Evolutionary conservation across 2,329 filamentous ascomycete genomes (phyloP).

Genomic region (Raffaelea ambrosiae): DNA sequence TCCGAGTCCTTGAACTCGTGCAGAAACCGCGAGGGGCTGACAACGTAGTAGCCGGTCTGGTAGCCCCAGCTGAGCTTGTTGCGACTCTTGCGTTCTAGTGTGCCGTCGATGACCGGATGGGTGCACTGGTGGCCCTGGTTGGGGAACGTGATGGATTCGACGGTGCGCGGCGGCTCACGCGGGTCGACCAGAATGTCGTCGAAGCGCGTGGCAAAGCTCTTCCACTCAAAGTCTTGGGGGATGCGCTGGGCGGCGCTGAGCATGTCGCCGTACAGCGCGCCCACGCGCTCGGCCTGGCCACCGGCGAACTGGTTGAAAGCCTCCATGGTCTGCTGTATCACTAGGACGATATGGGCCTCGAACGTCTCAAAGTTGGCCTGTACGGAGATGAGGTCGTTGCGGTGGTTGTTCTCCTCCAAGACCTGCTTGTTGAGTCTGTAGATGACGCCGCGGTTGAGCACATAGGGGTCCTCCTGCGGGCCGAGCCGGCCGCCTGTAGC

Average conservation of each 20-base stretch:
- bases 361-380: conserved; percentile 85
- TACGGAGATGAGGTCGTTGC: conserved; percentile 82
- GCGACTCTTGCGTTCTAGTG: conserved; percentile 81
- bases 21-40: conserved; percentile 79
- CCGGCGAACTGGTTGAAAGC: conserved; percentile 75
- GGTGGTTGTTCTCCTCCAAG: conserved; percentile 90
- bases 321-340: conserved; percentile 72
- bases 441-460: conserved; percentile 71
- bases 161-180: conserved; percentile 60
- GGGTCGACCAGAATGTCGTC: conserved; percentile 69
- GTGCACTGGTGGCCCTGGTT: conserved; percentile 81
- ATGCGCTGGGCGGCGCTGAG: conserved; percentile 67
- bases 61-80: conserved; percentile 74
- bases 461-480: conserved; percentile 75
- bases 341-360: conserved; percentile 75
- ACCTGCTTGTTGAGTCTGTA: conserved; percentile 87
- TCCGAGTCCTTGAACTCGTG: conserved; percentile 97
- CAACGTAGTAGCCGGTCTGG: conserved; percentile 77
- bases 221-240: conserved; percentile 84
- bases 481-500: conserved; percentile 63
- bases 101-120: conserved; percentile 76
- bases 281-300: conserved; percentile 73
- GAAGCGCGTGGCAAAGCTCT: conserved; percentile 68
- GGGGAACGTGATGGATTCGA: conserved; percentile 71
- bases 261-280: conserved; percentile 78